phyloP scores from a whole-genome alignment of 768 basidiomycete species.

The Punctularia strigosozonata region DNA sequence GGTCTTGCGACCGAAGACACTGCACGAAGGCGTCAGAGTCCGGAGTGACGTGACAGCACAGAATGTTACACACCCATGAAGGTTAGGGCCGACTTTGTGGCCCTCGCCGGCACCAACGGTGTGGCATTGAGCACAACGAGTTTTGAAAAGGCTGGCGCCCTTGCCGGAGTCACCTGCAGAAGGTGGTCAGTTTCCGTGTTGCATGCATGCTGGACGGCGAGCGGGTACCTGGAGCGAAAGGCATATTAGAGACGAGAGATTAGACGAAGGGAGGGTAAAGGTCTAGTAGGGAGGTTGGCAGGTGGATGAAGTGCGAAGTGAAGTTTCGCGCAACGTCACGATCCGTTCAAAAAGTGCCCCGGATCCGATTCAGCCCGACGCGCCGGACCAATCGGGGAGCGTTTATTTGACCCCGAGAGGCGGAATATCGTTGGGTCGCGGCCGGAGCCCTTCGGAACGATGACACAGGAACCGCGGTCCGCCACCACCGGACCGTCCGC shows the following conservation, averaged over 20 bases:
- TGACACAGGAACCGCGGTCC: too few relatives aligned
- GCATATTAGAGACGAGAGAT: slow-evolving; percentile 20
- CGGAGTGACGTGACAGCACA: neutral
- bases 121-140: slow-evolving; percentile 91
- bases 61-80: slow-evolving; percentile 69
- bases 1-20: slow-evolving; percentile 76
- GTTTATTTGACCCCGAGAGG: too few relatives aligned
- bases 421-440: too few relatives aligned
- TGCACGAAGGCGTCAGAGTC: slow-evolving; percentile 18
- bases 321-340: neutral
- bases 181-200: slow-evolving; percentile 1
- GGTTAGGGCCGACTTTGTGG: slow-evolving; percentile 91
- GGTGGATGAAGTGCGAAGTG: neutral
- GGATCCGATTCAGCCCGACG: too few relatives aligned
- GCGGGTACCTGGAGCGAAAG: slow-evolving; percentile 30
- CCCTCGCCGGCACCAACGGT: slow-evolving; percentile 67
- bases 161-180: slow-evolving; percentile 68
- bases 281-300: neutral
- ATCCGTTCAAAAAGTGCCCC: neutral
- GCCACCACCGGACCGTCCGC: too few relatives aligned
- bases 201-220: neutral
- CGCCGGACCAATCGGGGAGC: too few relatives aligned
- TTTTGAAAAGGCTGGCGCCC: slow-evolving; percentile 95
- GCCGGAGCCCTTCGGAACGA: too few relatives aligned
- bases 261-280: neutral